phyloP scores from a whole-genome alignment of 1,284 basidiomycete genomes.

The Ganoderma sinense region DNA sequence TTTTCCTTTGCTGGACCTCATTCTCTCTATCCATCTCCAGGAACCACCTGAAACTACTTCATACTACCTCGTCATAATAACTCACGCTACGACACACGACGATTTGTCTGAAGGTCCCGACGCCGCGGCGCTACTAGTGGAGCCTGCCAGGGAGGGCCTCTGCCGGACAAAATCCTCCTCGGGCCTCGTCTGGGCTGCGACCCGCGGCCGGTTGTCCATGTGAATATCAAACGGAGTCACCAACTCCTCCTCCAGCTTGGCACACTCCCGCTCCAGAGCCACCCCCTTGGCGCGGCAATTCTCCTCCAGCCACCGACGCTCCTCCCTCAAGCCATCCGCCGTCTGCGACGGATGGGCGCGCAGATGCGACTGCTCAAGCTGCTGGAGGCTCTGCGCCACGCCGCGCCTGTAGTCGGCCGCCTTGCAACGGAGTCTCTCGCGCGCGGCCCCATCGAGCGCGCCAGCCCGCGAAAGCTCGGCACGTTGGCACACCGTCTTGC shows the following conservation, averaged over 20 bases:
- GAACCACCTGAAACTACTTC: too few species aligned
- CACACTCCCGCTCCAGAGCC: conserved; percentile 41
- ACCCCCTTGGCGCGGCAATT: conserved; percentile 43
- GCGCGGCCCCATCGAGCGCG: conserved; percentile 4
- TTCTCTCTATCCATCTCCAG: too few species aligned
- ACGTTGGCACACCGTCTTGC: conserved; percentile 37
- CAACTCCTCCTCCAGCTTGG: conserved; percentile 34
- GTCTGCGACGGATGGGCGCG: conserved; percentile 17
- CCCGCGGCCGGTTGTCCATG: too few species aligned
- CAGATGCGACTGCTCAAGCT: conserved; percentile 20
- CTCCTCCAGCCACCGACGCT: conserved; percentile 45
- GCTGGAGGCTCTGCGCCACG: conserved; percentile 7
- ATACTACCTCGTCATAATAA: too few species aligned
- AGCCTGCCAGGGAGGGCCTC: too few species aligned
- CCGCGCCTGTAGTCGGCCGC: conserved; percentile 18
- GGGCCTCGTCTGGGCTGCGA: too few species aligned
- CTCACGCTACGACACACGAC: too few species aligned
- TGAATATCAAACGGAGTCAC: neutral
- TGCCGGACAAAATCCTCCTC: too few species aligned
- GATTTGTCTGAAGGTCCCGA: too few species aligned
- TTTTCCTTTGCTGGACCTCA: too few species aligned
- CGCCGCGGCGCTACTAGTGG: too few species aligned
- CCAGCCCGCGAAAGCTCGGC: conserved; percentile 9
- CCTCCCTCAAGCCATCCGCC: conserved; percentile 32
- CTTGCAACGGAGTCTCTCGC: conserved; percentile 27